Evolutionary conservation across 805 yeast species (phyloP), one percentile per base, ranked within the genome.

Genomic region (Saccharomyces cerevisiae): DNA sequence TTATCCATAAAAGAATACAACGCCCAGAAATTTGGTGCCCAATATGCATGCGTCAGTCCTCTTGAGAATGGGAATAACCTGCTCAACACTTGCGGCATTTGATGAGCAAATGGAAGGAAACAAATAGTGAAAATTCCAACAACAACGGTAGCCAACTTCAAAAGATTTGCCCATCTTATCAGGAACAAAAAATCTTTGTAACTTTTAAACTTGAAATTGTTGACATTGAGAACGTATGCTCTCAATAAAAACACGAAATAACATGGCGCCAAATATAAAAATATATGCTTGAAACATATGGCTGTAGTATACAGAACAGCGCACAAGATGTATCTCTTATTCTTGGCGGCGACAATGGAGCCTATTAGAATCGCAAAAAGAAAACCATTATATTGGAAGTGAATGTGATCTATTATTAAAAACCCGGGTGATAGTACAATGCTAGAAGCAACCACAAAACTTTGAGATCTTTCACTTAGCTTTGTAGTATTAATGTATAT

Each of bases 1-100:
- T 96, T 77, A 70, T 94, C 99, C 13, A 78, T 56, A 59, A 88
- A 85, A 1, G 97, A 87, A 70, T 94, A 94, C 9, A 92, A 62
- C 0, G 99, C 97, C 99, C 99, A 94, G 49, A 90, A 75, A 64
- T 94, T 94, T 14, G 99, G 98, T 0, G 99, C 98, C 98, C 99
- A 94, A 72, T 94, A 94, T 0, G 98, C 97, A 71, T 94, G 99
- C 4, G 97, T 94, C 41, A 94, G 76, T 1, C 98, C 98, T 67
- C 98, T 77, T 50, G 95, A 85, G 67, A 92, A 92, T 5, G 99
- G 99, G 71, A 94, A 94, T 31, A 94, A 72, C 48, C 99, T 76
- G 4, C 73, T 65, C 8, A 89, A 49, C 17, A 94, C 70, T 57
- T 88, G 81, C 0, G 87, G 84, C 50, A 87, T 63, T 32, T 83